Evolutionary conservation across 441 rosid genomes (phyloP), one percentile per base, ranked within the genome.

Genomic region (Kokia cookei): DNA sequence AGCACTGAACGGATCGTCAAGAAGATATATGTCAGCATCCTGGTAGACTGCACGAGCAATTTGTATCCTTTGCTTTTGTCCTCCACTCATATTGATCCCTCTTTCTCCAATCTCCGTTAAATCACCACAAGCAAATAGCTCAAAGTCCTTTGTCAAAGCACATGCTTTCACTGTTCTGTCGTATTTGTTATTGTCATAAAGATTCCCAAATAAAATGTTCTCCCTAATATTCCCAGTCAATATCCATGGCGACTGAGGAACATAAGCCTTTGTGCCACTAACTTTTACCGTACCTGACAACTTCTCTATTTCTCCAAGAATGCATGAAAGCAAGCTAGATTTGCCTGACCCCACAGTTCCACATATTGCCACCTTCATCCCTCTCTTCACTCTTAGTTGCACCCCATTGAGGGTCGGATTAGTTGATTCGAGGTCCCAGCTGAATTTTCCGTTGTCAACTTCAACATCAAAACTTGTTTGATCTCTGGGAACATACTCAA

Each of bases 81-180:
- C 98, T 19, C 99, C 99, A 73, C 99, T 96, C 98, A 96, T 89
- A 80, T 96, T 96, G 61, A 96, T 92, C 32, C 99, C 99, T 83
- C 99, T 87, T 79, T 96, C 98, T 53, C 99, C 99, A 73, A 96
- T 96, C 88, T 91, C 97, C 13, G 98, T 96, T 29, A 89, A 71
- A 84, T 96, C 99, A 17, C 96, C 94, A 22, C 83, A 82, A 13
- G 91, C 83, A 84, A 96, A 91, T 47, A 89, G 85, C 84, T 91
- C 96, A 68, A 96, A 92, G 82, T 96, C 99, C 82, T 92, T 96
- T 17, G 77, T 37, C 81, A 96, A 65, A 35, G 99, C 95, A 71
- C 98, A 96, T 73, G 99, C 71, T 82, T 87, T 78, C 62, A 96
- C 86, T 10, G 97, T 88, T 70, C 70, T 83, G 55, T 83, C 84